A percentile compares a stretch with the other conserved stretches of the same genome.
phyloP scores from a whole-genome alignment of 257 asterid species.

The Nyctanthes arbortristis region DNA sequence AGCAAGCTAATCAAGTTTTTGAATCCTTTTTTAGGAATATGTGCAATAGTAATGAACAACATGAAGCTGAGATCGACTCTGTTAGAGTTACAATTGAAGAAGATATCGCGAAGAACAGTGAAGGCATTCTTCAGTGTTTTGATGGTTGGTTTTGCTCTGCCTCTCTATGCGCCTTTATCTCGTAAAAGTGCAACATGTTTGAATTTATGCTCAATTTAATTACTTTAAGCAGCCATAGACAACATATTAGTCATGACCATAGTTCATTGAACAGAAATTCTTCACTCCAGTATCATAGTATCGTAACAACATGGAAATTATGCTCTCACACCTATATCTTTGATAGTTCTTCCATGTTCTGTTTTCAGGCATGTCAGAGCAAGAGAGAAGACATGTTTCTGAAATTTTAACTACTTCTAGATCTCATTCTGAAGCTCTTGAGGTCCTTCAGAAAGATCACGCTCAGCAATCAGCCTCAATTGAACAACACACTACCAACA shows the following conservation, averaged over 20 bases:
- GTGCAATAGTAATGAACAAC: constrained; percentile 54
- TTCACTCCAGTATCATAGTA: background rate
- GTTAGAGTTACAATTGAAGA: constrained; percentile 63
- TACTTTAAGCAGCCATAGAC: too few species aligned
- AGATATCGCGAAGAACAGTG: constrained; percentile 47
- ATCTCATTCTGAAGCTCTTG: constrained; percentile 1
- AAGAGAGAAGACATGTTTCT: constrained; percentile 50
- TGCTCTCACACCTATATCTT: too few species aligned
- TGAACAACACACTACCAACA: constrained; percentile 1
- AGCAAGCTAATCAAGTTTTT: background rate
- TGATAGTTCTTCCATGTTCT: background rate
- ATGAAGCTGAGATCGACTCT: constrained; percentile 55
- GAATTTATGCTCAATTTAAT: too few species aligned
- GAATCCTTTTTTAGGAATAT: constrained; percentile 41
- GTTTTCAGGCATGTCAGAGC: constrained; percentile 55
- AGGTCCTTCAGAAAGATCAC: constrained; percentile 7
- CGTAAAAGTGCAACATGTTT: too few species aligned
- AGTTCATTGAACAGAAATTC: too few species aligned
- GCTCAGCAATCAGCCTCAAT: constrained; percentile 6
- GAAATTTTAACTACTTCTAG: constrained; percentile 28
- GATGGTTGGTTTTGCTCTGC: constrained; percentile 43
- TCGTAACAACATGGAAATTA: too few species aligned
- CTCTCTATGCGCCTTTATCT: background rate
- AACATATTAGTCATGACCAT: too few species aligned
- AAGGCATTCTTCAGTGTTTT: constrained; percentile 42